Conservation (phyloP, 768 basidiomycete genomes). For the Tylopilus balloui region DNA sequence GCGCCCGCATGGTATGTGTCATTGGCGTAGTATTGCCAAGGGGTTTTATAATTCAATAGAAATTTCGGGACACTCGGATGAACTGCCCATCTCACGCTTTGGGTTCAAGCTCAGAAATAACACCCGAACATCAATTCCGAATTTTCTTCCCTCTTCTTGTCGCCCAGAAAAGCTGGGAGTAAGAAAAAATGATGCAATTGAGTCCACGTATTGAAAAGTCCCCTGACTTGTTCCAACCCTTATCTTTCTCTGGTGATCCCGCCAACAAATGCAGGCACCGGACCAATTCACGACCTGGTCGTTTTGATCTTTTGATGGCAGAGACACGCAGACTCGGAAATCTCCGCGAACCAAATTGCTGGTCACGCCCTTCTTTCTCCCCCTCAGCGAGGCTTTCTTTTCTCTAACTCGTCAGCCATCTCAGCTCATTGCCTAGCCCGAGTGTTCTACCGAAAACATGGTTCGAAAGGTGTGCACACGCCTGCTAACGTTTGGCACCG, state of each 20-base stretch:
- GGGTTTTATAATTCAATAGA: neutral
- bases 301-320: conserved; percentile 11
- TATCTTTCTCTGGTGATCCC: conserved; percentile 1
- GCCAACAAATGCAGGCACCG: conserved; percentile 14
- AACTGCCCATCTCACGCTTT: conserved; percentile 13
- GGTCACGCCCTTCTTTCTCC: conserved; percentile 3
- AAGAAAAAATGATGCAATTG: conserved; percentile 8
- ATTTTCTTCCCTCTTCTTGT: neutral
- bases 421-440: neutral
- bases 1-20: conserved; percentile 12
- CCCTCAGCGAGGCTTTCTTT: neutral
- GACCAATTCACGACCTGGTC: neutral
- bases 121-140: neutral
- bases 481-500: neutral
- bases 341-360: conserved; percentile 6
- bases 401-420: neutral
- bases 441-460: neutral
- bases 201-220: neutral
- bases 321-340: conserved; percentile 12
- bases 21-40: conserved; percentile 1
- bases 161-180: conserved; percentile 1
- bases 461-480: too few species aligned
- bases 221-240: neutral
- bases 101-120: conserved; percentile 13
- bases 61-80: neutral